These are phyloP conservation scores for Calonectria pauciramosa DNA, from an alignment of 2,329 filamentous ascomycete species.

Conservation along the genomic window DNA sequence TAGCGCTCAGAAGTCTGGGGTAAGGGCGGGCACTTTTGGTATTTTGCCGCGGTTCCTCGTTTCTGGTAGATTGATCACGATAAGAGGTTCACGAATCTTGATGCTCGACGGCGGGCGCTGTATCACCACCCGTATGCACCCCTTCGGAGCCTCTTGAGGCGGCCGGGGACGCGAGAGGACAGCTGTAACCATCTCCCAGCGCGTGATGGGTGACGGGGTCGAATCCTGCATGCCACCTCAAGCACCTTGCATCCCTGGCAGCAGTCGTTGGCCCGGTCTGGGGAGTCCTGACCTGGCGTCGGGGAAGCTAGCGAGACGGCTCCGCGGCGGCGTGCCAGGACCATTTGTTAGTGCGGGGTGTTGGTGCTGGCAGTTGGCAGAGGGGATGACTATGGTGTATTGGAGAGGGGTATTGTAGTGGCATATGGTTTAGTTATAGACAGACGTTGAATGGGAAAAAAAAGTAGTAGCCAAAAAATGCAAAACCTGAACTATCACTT, in stretches of 20 bases:
- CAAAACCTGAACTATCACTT: background rate
- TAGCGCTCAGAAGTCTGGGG: background rate
- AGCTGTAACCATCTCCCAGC: background rate
- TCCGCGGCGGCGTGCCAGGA: background rate
- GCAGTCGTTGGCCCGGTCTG: background rate
- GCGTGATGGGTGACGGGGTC: background rate
- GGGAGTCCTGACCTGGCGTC: background rate
- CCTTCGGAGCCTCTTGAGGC: background rate
- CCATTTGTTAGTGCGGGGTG: slow-evolving; percentile 4
- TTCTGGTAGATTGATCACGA: background rate
- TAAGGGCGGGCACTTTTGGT: background rate
- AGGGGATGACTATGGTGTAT: background rate
- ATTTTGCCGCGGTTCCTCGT: background rate
- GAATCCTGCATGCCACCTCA: slow-evolving; percentile 9
- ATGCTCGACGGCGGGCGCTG: background rate
- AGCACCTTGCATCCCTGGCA: background rate
- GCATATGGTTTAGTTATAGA: background rate
- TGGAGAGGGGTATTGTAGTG: background rate
- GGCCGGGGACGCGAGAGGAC: background rate
- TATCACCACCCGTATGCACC: background rate
- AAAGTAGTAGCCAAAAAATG: background rate
- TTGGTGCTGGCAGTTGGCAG: background rate
- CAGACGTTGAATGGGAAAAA: background rate
- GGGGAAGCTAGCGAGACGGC: slow-evolving; percentile 1
- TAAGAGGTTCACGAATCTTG: background rate